These are phyloP conservation scores for Lepidopterella palustris DNA, from an alignment of 495 filamentous ascomycete species.

Conservation along the genomic window DNA sequence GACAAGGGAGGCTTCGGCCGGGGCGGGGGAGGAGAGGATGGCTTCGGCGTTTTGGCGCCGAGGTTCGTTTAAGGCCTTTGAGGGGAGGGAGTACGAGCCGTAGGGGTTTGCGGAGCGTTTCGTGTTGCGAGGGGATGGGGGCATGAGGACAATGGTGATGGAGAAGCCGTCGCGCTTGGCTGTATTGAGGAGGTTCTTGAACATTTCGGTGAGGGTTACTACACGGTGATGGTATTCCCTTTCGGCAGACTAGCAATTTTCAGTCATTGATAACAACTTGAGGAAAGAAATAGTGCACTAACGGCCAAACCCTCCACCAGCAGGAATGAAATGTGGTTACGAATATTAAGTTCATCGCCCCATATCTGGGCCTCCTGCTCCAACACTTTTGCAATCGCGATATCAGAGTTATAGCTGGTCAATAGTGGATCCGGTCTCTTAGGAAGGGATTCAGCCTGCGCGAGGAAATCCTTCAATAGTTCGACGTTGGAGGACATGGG, in stretches of 20 bases:
- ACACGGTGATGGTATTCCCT: too few species aligned
- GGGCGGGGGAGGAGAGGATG: conserved; percentile 18
- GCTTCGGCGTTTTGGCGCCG: conserved; percentile 26
- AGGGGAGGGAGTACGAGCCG: conserved; percentile 25
- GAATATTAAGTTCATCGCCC: not conserved
- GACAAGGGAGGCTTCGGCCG: conserved; percentile 1
- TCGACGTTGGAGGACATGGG: conserved; percentile 12
- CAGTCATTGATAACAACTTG: too few species aligned
- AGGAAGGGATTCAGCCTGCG: conserved; percentile 17
- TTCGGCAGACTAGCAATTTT: too few species aligned
- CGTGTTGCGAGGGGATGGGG: conserved; percentile 13
- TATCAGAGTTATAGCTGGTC: not conserved
- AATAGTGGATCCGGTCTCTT: not conserved
- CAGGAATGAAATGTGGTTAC: not conserved
- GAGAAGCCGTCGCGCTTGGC: conserved; percentile 9
- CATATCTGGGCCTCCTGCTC: not conserved
- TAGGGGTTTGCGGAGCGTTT: conserved; percentile 26
- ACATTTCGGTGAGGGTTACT: not conserved
- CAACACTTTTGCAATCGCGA: conserved; percentile 1
- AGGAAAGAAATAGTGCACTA: not conserved
- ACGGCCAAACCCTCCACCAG: not conserved
- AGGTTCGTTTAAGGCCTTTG: not conserved
- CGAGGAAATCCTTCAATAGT: conserved; percentile 16
- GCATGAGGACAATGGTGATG: conserved; percentile 29
- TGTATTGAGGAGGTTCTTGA: not conserved